These are phyloP conservation scores for Penstemon eatonii DNA, from an alignment of 257 asterid genomes.

Conservation along the genomic window DNA sequence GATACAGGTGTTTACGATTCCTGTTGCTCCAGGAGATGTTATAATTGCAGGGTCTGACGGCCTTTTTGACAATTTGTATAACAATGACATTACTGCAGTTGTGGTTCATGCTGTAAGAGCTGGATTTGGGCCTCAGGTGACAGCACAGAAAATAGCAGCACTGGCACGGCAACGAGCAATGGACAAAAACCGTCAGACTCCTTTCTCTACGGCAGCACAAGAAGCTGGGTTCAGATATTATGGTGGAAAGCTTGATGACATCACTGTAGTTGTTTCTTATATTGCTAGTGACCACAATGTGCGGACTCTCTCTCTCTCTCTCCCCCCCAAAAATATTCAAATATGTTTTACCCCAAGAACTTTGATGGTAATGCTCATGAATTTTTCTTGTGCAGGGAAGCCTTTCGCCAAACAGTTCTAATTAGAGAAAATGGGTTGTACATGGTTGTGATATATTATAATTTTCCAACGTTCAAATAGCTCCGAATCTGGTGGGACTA, in stretches of 20 bases:
- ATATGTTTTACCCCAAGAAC: not conserved
- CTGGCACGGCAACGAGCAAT: slow-evolving; percentile 88
- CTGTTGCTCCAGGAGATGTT: slow-evolving; percentile 94
- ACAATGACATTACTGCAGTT: slow-evolving; percentile 72
- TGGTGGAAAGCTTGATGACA: slow-evolving; percentile 96
- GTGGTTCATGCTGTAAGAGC: slow-evolving; percentile 90
- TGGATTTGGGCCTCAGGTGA: slow-evolving; percentile 84
- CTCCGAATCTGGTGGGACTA: slow-evolving; percentile 12
- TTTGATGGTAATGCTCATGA: not conserved
- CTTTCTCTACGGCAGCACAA: slow-evolving; percentile 95
- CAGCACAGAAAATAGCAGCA: slow-evolving; percentile 91
- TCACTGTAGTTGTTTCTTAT: slow-evolving; percentile 85
- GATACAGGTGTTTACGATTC: slow-evolving; percentile 74
- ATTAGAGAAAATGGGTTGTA: slow-evolving; percentile 18
- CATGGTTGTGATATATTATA: slow-evolving; percentile 3
- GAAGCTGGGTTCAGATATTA: slow-evolving; percentile 90
- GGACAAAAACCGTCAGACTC: slow-evolving; percentile 88
- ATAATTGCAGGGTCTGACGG: slow-evolving; percentile 97
- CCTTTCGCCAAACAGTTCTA: slow-evolving; percentile 33
- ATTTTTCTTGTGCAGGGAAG: slow-evolving; percentile 32
- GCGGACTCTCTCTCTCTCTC: slow-evolving; percentile 33
- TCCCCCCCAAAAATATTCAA: not conserved
- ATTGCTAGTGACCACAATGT: slow-evolving; percentile 67
- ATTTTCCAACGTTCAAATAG: slow-evolving; percentile 5
- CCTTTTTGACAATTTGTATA: slow-evolving; percentile 92